Evolutionary conservation across 2,329 filamentous ascomycete species (phyloP).

Genomic region (Xylaria sp.): DNA sequence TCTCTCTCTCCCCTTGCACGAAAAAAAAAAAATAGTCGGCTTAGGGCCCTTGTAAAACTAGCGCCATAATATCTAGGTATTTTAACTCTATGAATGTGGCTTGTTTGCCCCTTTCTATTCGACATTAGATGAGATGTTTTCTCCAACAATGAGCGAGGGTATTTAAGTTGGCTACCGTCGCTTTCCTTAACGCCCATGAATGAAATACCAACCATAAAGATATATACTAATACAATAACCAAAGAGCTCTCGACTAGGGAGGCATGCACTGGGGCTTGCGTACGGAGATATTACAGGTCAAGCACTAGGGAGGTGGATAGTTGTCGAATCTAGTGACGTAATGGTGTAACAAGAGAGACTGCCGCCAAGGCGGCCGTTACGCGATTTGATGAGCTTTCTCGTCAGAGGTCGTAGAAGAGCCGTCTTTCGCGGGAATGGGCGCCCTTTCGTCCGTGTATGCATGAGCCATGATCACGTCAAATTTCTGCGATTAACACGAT

Average conservation of each 20-base stretch:
- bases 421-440: slow-evolving; percentile 16
- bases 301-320: not conserved
- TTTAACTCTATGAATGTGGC: slow-evolving; percentile 3
- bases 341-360: not conserved
- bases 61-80: not conserved
- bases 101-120: not conserved
- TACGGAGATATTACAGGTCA: not conserved
- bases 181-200: not conserved
- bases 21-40: slow-evolving; percentile 15
- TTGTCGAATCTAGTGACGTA: not conserved
- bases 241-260: not conserved
- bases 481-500: slow-evolving; percentile 38
- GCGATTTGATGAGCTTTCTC: slow-evolving; percentile 34
- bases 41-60: not conserved
- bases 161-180: not conserved
- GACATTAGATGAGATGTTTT: not conserved
- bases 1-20: slow-evolving; percentile 2
- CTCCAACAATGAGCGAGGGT: not conserved
- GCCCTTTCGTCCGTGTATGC: slow-evolving; percentile 37
- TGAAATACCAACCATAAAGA: not conserved
- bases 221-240: not conserved
- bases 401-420: slow-evolving; percentile 26
- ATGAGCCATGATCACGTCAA: slow-evolving; percentile 44
- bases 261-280: not conserved
- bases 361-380: not conserved